These are phyloP conservation scores for Brettanomyces nanus DNA, from an alignment of 805 yeast species.

Conservation along the genomic window DNA sequence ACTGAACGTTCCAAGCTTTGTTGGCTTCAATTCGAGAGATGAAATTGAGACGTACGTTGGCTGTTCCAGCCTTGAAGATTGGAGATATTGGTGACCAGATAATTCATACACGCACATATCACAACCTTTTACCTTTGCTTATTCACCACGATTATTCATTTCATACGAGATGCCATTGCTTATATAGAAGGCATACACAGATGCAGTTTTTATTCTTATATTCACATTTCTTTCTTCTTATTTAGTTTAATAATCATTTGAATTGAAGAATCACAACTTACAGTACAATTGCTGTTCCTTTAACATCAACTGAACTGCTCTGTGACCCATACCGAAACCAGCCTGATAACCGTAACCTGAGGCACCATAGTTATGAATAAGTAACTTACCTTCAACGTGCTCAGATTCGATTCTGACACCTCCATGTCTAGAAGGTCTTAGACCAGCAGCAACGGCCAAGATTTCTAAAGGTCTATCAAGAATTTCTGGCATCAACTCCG, in stretches of 20 bases:
- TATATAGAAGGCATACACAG: too few relatives aligned
- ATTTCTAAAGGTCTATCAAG: slow-evolving; percentile 38
- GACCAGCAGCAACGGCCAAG: slow-evolving; percentile 60
- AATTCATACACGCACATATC: too few relatives aligned
- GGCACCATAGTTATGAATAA: slow-evolving; percentile 70
- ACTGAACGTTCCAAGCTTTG: slow-evolving; percentile 30
- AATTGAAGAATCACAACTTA: too few relatives aligned
- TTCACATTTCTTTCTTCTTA: too few relatives aligned
- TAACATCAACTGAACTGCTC: slow-evolving; percentile 32
- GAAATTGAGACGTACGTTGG: slow-evolving; percentile 44
- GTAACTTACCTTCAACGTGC: slow-evolving; percentile 29
- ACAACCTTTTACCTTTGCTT: too few relatives aligned
- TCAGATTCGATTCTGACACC: slow-evolving; percentile 67
- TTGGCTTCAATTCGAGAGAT: slow-evolving; percentile 30
- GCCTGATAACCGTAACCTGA: slow-evolving; percentile 61
- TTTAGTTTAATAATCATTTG: too few relatives aligned
- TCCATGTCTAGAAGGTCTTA: slow-evolving; percentile 70
- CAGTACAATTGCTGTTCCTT: neutral
- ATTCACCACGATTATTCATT: too few relatives aligned
- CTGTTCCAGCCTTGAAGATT: slow-evolving; percentile 31
- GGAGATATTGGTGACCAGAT: slow-evolving; percentile 51
- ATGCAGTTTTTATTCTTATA: too few relatives aligned
- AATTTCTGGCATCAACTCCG: slow-evolving; percentile 42
- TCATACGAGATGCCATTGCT: too few relatives aligned
- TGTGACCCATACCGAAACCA: slow-evolving; percentile 51